Conservation (phyloP, 1,139 yeast genomes). For the Pichia sp. region DNA sequence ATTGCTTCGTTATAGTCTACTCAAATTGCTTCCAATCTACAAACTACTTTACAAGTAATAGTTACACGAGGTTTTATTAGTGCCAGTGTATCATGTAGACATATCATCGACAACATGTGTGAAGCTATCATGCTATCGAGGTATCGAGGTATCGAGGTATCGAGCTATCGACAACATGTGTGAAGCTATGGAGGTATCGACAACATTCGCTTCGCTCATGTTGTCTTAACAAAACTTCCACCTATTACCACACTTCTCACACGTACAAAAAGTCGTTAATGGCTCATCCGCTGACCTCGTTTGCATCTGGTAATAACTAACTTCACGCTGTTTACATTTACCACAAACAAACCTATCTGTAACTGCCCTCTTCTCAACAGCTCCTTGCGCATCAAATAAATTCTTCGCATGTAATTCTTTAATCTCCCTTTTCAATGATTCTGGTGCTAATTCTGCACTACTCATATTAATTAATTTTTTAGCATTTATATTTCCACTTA, state of each 20-base stretch:
- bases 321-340: constrained; percentile 94
- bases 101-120: too few species aligned
- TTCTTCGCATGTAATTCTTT: constrained; percentile 83
- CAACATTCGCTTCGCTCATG: neutral
- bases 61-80: too few species aligned
- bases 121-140: too few species aligned
- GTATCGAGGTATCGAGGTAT: too few species aligned
- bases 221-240: constrained; percentile 73
- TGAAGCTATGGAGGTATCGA: neutral
- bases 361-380: constrained; percentile 92
- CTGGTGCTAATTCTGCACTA: constrained; percentile 94
- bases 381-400: constrained; percentile 94
- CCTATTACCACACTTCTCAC: constrained; percentile 95
- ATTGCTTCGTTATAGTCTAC: too few species aligned
- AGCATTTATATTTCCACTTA: constrained; percentile 58
- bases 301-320: constrained; percentile 94
- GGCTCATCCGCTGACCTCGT: constrained; percentile 99
- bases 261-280: constrained; percentile 92
- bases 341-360: constrained; percentile 97
- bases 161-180: too few species aligned
- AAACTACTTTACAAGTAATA: too few species aligned
- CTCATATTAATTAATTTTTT: constrained; percentile 66
- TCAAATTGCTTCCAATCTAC: too few species aligned
- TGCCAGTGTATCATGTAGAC: too few species aligned
- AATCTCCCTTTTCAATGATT: constrained; percentile 72